Conservation (phyloP, 1,284 basidiomycete genomes). For the Fomitopsis pinicola region DNA sequence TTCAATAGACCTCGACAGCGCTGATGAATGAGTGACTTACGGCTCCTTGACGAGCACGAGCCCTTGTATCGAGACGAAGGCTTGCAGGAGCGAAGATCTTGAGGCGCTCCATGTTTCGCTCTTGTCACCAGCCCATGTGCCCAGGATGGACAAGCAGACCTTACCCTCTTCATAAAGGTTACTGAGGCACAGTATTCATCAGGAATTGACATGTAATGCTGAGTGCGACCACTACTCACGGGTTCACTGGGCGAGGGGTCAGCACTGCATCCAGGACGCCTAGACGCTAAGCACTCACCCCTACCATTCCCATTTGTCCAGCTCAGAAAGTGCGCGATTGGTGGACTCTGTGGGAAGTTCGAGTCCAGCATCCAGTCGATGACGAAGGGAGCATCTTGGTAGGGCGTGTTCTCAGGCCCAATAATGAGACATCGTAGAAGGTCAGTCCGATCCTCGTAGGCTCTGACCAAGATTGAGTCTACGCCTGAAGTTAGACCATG, state of each 20-base stretch:
- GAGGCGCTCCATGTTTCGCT: conserved; percentile 82
- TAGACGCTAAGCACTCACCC: conserved; percentile 41
- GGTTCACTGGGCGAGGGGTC: conserved; percentile 50
- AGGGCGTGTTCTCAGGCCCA: conserved; percentile 91
- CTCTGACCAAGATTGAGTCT: conserved; percentile 72
- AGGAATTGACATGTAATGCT: neutral
- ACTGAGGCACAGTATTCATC: conserved; percentile 28
- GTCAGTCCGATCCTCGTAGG: conserved; percentile 81
- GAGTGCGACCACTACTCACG: conserved; percentile 41
- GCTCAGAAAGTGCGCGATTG: conserved; percentile 85
- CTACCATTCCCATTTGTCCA: conserved; percentile 94
- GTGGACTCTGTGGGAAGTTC: conserved; percentile 84
- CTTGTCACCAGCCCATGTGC: conserved; percentile 88
- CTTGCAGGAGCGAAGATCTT: conserved; percentile 84
- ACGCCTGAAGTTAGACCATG: neutral
- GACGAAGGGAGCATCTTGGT: conserved; percentile 90
- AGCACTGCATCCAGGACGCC: neutral
- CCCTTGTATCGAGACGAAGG: conserved; percentile 91
- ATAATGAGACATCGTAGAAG: conserved; percentile 86
- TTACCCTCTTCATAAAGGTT: conserved; percentile 96
- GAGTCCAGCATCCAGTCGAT: conserved; percentile 92
- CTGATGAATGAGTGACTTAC: conserved; percentile 38
- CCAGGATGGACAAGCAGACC: conserved; percentile 88
- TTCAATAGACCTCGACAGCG: neutral
- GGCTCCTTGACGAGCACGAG: conserved; percentile 90